Evolutionary conservation across 2,329 filamentous ascomycete genomes (phyloP).

Genomic region (Beauveria sp.): DNA sequence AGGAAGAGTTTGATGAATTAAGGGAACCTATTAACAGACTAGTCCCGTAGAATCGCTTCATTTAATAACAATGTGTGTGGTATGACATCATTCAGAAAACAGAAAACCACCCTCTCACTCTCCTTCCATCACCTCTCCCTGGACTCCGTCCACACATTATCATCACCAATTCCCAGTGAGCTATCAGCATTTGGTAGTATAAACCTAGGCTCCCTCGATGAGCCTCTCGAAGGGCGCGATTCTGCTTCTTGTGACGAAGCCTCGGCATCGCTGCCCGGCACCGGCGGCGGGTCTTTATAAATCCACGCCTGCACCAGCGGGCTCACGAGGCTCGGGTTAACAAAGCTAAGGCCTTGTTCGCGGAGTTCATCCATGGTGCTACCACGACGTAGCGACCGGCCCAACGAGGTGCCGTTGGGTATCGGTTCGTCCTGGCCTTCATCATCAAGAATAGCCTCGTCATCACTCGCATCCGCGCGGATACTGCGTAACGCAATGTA

Average conservation of each 20-base stretch:
- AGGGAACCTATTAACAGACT: background rate
- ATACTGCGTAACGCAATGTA: conserved; percentile 91
- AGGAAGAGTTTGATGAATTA: background rate
- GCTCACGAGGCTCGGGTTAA: conserved; percentile 66
- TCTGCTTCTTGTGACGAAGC: conserved; percentile 17
- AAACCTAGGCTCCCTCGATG: conserved; percentile 14
- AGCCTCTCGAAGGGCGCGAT: conserved; percentile 13
- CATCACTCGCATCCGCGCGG: conserved; percentile 39
- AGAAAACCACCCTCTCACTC: background rate
- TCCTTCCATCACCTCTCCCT: background rate
- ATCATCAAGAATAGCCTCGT: conserved; percentile 29
- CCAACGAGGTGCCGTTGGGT: conserved; percentile 16
- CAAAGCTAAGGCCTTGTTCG: conserved; percentile 62
- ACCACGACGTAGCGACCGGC: conserved; percentile 40
- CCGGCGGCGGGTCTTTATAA: conserved; percentile 46
- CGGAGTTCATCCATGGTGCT: conserved; percentile 66
- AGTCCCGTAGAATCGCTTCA: background rate
- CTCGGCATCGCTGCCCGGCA: conserved; percentile 15
- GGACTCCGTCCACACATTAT: conserved; percentile 30
- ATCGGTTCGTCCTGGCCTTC: conserved; percentile 13
- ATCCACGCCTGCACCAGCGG: conserved; percentile 69
- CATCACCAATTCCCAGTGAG: conserved; percentile 31
- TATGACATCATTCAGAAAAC: background rate
- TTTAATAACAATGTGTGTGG: background rate
- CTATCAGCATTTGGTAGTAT: conserved; percentile 28